Percentiles rank a stretch among this genome's conserved stretches.
Evolutionary conservation across 2,329 filamentous ascomycete species (phyloP).

Genomic region (Penicillium sp.): DNA sequence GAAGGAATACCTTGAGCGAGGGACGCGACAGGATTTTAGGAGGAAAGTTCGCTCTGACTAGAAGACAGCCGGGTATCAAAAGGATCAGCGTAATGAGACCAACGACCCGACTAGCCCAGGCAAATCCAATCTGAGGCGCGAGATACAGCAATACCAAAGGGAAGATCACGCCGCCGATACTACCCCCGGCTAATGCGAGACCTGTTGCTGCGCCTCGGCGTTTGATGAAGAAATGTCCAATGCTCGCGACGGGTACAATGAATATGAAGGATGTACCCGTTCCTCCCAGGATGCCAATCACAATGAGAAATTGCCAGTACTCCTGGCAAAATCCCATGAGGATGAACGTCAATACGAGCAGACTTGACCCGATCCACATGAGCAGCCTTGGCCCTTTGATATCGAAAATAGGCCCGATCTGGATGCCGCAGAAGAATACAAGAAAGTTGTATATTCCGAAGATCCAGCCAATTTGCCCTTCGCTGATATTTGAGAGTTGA

Average conservation of each 20-base stretch:
- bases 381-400: conserved; percentile 29
- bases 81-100: conserved; percentile 15
- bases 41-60: conserved; percentile 13
- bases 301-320: conserved; percentile 20
- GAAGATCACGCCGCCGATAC: conserved; percentile 21
- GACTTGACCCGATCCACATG: conserved; percentile 15
- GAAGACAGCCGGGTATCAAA: conserved; percentile 13
- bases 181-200: conserved; percentile 14
- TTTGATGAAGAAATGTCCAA: conserved; percentile 15
- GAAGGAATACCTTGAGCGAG: conserved; percentile 16
- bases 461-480: conserved; percentile 40
- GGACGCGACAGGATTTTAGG: conserved; percentile 7
- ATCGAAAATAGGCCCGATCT: conserved; percentile 41
- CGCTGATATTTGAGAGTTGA: conserved; percentile 35
- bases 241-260: conserved; percentile 18
- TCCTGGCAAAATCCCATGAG: conserved; percentile 17
- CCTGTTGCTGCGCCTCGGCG: conserved; percentile 17
- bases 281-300: conserved; percentile 14
- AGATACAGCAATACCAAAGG: conserved; percentile 17
- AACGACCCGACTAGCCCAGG: conserved; percentile 17
- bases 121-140: conserved; percentile 13
- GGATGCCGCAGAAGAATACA: conserved; percentile 32
- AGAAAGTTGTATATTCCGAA: conserved; percentile 42
- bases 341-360: conserved; percentile 33
- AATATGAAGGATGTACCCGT: conserved; percentile 18